A percentile compares a stretch with the other conserved stretches of the same genome.
These are phyloP conservation scores for Pyrenula massariospora DNA, from an alignment of 495 filamentous ascomycete genomes.

Conservation along the genomic window DNA sequence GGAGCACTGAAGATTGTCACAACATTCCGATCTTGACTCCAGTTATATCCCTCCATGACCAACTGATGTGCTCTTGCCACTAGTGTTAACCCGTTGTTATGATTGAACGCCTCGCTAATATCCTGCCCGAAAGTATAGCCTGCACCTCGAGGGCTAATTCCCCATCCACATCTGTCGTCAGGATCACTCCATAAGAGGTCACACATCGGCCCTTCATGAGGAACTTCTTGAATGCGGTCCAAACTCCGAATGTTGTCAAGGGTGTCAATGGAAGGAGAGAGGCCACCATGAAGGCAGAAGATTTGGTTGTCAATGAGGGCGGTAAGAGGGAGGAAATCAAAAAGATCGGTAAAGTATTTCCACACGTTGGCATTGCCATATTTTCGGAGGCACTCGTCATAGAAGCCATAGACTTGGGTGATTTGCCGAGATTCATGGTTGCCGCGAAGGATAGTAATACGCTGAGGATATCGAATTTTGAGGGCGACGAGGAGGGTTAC, in stretches of 20 bases:
- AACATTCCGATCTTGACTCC: conserved; percentile 93
- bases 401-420: conserved; percentile 96
- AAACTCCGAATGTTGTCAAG: conserved; percentile 95
- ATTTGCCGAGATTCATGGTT: conserved; percentile 98
- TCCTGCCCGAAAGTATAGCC: conserved; percentile 99
- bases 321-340: conserved; percentile 96
- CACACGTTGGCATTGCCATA: conserved; percentile 98
- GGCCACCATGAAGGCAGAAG: conserved; percentile 95
- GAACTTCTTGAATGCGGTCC: conserved; percentile 95
- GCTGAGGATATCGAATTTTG: conserved; percentile 91
- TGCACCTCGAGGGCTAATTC: conserved; percentile 91
- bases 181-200: conserved; percentile 96
- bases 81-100: conserved; percentile 96
- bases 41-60: conserved; percentile 98
- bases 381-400: conserved; percentile 94
- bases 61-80: conserved; percentile 91
- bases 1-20: conserved; percentile 96
- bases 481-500: conserved; percentile 88
- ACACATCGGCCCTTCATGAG: conserved; percentile 98
- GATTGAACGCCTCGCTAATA: conserved; percentile 98
- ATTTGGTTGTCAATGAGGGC: conserved; percentile 99
- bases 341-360: conserved; percentile 99
- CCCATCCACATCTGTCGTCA: conserved; percentile 97
- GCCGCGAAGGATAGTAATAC: conserved; percentile 92
- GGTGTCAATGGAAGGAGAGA: conserved; percentile 94